Evolutionary conservation across 441 rosid species (phyloP).

Genomic region (Omphalea diandra): DNA sequence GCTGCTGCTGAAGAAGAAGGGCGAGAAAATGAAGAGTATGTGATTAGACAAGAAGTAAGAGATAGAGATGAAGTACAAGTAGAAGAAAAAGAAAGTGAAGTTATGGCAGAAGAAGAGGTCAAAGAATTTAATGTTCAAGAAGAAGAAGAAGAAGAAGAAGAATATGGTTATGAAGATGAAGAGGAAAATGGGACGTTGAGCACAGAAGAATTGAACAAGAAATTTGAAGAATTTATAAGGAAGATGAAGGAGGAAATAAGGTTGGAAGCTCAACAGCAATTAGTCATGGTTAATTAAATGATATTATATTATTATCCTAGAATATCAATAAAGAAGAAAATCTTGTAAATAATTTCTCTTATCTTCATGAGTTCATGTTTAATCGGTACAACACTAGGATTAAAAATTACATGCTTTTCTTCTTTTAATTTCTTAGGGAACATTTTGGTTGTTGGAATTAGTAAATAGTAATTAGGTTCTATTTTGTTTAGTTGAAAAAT

Average conservation of each 20-base stretch:
- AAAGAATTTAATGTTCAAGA: slow-evolving; percentile 24
- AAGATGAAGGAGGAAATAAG: slow-evolving; percentile 49
- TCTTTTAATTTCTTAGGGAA: too few relatives aligned
- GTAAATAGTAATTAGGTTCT: too few relatives aligned
- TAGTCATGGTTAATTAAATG: slow-evolving; percentile 42
- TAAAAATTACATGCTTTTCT: too few relatives aligned
- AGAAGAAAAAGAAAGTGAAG: slow-evolving; percentile 16
- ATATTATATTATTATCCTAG: background rate
- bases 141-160: slow-evolving; percentile 17
- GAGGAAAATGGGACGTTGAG: slow-evolving; percentile 36
- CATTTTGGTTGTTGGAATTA: too few relatives aligned
- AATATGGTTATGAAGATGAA: slow-evolving; percentile 29
- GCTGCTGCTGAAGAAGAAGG: slow-evolving; percentile 12
- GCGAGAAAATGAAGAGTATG: slow-evolving; percentile 16
- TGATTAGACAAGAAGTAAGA: too few relatives aligned
- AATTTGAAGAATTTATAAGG: slow-evolving; percentile 70
- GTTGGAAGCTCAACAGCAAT: slow-evolving; percentile 31
- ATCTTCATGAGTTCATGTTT: too few relatives aligned
- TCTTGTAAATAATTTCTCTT: too few relatives aligned
- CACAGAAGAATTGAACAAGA: slow-evolving; percentile 65
- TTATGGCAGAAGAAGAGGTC: slow-evolving; percentile 12
- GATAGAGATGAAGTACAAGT: background rate
- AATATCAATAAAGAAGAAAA: too few relatives aligned
- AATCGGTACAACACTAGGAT: too few relatives aligned
- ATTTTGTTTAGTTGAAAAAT: too few relatives aligned